Conservation (phyloP, 305 asterid species). For the Ajuga reptans region DNA sequence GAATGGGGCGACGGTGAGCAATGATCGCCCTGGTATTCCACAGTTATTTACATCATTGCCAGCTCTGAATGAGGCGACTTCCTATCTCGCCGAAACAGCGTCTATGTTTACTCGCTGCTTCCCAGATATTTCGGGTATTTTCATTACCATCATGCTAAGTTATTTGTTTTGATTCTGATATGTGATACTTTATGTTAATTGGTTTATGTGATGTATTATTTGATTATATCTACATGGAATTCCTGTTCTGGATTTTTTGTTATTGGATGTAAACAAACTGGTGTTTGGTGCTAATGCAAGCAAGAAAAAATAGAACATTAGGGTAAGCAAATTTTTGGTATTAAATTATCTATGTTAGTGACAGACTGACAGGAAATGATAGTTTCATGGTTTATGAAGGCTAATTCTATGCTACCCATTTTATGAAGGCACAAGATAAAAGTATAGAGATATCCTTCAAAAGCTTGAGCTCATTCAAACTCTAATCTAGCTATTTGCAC, state of each 20-base stretch:
- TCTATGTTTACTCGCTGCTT: constrained; percentile 80
- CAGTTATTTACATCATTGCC: constrained; percentile 75
- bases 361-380: not conserved
- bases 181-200: not conserved
- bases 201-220: not conserved
- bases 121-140: constrained; percentile 48
- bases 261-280: not conserved
- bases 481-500: constrained; percentile 15
- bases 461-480: not conserved
- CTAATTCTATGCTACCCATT: no score
- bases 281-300: constrained; percentile 1
- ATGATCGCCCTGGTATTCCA: constrained; percentile 58
- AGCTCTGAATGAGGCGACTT: constrained; percentile 67
- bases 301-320: not conserved
- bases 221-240: not conserved
- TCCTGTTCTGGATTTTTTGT: not conserved
- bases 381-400: not conserved
- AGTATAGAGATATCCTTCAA: not conserved
- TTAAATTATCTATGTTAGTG: not conserved
- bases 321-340: not conserved
- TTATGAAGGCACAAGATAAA: not conserved
- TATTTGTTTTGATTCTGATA: not conserved
- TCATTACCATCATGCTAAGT: not conserved
- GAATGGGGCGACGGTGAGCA: constrained; percentile 34
- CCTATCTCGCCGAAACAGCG: constrained; percentile 71